phyloP scores from a whole-genome alignment of 78 protist genomes.

The Thecamonas trahens region DNA sequence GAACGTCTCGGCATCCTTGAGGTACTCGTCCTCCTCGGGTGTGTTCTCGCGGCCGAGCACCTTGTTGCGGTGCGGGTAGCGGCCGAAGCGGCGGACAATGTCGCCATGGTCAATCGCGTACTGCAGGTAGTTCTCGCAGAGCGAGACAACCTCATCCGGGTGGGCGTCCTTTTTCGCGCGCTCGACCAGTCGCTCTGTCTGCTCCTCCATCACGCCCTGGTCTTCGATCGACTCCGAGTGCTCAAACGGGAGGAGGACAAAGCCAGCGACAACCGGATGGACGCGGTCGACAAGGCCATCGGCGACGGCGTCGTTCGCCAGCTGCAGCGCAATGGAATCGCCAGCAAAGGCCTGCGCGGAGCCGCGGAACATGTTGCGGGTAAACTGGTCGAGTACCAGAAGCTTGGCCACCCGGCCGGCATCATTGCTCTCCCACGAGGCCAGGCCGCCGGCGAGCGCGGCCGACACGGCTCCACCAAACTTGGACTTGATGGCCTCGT shows the following conservation, averaged over 20 bases:
- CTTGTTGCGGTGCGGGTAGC: conserved; percentile 25
- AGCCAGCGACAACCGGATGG: neutral
- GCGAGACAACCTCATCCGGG: neutral
- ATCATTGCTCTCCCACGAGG: neutral
- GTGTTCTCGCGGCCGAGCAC: conserved; percentile 14
- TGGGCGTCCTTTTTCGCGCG: neutral
- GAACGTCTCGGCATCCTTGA: conserved; percentile 6
- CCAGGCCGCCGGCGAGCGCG: too few relatives aligned
- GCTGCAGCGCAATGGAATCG: neutral
- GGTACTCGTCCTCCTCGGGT: conserved; percentile 18
- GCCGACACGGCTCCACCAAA: too few relatives aligned
- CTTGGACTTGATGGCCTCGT: too few relatives aligned
- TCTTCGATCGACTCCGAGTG: neutral
- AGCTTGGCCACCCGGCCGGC: neutral
- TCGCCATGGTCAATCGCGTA: conserved; percentile 2
- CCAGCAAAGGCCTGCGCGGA: neutral
- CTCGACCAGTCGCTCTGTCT: neutral
- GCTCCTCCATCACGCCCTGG: neutral
- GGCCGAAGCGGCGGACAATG: conserved; percentile 8
- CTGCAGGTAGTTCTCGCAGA: neutral
- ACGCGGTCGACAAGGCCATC: neutral
- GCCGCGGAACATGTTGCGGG: neutral
- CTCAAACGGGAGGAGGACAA: neutral
- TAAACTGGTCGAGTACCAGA: neutral
- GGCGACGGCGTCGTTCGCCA: neutral